phyloP scores from a whole-genome alignment of 257 asterid species.

The Lavandula angustifolia region DNA sequence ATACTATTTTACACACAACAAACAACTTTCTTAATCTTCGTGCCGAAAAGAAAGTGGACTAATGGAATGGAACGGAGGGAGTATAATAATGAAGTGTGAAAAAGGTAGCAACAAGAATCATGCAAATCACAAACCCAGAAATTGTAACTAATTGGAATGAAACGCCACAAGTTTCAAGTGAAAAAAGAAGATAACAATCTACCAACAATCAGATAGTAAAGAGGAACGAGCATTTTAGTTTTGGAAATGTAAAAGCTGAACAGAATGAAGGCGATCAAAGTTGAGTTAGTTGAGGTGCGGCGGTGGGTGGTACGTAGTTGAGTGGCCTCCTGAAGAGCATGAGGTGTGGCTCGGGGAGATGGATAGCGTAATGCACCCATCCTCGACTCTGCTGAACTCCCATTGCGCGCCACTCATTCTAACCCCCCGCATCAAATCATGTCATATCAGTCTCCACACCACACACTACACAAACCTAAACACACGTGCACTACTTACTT shows the following conservation, averaged over 20 bases:
- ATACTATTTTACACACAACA: too few relatives aligned
- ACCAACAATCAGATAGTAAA: neutral
- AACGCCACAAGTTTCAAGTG: neutral
- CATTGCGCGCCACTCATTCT: conserved; percentile 88
- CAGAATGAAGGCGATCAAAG: neutral
- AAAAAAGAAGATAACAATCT: neutral
- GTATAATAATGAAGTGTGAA: too few relatives aligned
- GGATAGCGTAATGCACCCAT: conserved; percentile 90
- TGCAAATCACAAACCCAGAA: neutral
- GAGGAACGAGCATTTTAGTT: neutral
- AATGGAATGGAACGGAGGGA: too few relatives aligned
- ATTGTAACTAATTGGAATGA: neutral
- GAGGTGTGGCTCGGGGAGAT: conserved; percentile 92
- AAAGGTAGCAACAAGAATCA: neutral
- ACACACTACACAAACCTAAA: neutral
- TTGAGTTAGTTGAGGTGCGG: neutral
- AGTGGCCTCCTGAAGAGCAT: conserved; percentile 65
- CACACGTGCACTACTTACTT: conserved; percentile 36
- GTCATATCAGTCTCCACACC: neutral
- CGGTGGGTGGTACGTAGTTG: conserved; percentile 53
- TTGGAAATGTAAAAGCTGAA: too few relatives aligned
- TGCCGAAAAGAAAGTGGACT: neutral
- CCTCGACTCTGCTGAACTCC: conserved; percentile 94
- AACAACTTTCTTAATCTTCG: too few relatives aligned
- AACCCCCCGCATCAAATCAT: neutral